Evolutionary conservation across 129 eudicot species (phyloP).

Genomic region (Mikania micrantha): DNA sequence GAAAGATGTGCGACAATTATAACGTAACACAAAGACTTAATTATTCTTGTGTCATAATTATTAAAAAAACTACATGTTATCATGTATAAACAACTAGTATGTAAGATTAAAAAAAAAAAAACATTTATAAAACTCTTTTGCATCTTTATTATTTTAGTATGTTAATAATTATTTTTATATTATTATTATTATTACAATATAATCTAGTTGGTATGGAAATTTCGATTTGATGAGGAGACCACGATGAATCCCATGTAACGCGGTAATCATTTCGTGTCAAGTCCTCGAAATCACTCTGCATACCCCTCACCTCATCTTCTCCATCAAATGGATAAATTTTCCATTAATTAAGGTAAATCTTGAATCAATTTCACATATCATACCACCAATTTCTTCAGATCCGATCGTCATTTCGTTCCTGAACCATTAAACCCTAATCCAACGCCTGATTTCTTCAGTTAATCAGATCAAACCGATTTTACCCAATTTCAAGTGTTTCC

Average conservation of each 20-base stretch:
- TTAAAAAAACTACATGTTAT: too few species aligned
- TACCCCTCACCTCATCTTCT: slow-evolving; percentile 3
- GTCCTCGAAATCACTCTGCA: slow-evolving; percentile 23
- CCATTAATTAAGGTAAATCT: neutral
- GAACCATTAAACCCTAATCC: neutral
- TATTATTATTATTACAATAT: neutral
- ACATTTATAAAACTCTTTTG: too few species aligned
- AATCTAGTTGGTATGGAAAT: neutral
- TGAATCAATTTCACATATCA: slow-evolving; percentile 1
- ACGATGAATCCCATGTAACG: slow-evolving; percentile 10
- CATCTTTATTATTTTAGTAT: too few species aligned
- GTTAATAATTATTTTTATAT: too few species aligned
- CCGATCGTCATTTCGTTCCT: slow-evolving; percentile 13
- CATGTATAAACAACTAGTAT: too few species aligned
- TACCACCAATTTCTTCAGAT: slow-evolving; percentile 7
- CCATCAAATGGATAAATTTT: neutral
- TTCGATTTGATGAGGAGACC: too few species aligned
- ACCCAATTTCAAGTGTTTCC: neutral
- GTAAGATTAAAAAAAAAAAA: too few species aligned
- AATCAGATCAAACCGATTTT: neutral
- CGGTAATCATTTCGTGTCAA: slow-evolving; percentile 13
- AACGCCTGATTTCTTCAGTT: neutral
- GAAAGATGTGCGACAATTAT: too few species aligned
- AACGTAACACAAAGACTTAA: too few species aligned
- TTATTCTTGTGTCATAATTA: too few species aligned